Evolutionary conservation across 108 stramenopile genomes (phyloP), one percentile per base, ranked within the genome.

Genomic region (Heterococcus sp.): DNA sequence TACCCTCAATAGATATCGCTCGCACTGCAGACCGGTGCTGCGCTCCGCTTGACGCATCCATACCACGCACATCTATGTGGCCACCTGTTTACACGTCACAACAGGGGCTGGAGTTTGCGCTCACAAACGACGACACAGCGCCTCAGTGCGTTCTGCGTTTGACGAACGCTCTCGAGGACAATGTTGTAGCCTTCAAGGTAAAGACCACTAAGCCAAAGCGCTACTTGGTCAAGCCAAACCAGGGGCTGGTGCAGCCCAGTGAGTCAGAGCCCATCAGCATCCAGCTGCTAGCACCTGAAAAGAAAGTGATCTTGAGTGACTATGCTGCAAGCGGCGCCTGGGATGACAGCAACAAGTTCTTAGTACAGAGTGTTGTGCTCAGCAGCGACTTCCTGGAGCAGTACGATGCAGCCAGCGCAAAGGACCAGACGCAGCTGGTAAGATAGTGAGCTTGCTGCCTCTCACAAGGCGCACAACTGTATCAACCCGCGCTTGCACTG

Each of bases 151-250:
- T 37, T 4, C 36, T 81, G 32, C 39, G 38, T 14, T 72, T 81
- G 31, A n/a, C 72, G 3, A 81, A 81, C 79, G 65, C 35, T 2
- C 65, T 66, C 26, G 14, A 8, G 46, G 73, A 30, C n/a, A 39
- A 38, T 29, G 35, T 37, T 2, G 63, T 66, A 1, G 79, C 79
- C 32, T 81, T 81, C 72, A 81, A 81, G 79, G 79, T 81, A 27
- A 81, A 81, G 72, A 81, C 79, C 14, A 81, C 79, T 38, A 81
- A 81, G 72, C 79, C 79, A 33, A 81, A 81, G 70, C 39, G 79
- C 37, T 80, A 80, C 39, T 11, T 80, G 67, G 78, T 80, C 0
- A 65, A 72, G 28, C 78, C 78, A 4, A 80, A 80, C 71, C 78
- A 80, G 72, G 78, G 78, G 71, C 36, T 37, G 37, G 64, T 80